These are phyloP conservation scores for Leishmania aethiopica DNA, from an alignment of 208 protist genomes.

Conservation along the genomic window DNA sequence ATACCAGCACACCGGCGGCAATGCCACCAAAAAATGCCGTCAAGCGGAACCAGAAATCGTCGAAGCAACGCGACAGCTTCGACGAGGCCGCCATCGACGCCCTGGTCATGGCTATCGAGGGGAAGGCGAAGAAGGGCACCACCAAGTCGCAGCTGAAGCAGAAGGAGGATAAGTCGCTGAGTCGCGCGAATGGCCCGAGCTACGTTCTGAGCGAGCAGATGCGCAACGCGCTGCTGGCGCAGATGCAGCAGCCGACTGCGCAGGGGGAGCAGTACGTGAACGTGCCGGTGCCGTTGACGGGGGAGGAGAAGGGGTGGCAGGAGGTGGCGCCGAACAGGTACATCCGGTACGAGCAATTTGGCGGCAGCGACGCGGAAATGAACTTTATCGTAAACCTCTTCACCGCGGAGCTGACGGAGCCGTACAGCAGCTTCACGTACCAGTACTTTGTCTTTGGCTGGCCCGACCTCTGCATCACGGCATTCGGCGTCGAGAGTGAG, in stretches of 20 bases:
- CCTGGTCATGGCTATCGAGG: slow-evolving; percentile 74
- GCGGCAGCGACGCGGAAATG: slow-evolving; percentile 79
- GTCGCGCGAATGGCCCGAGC: slow-evolving; percentile 35
- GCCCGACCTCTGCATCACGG: slow-evolving; percentile 95
- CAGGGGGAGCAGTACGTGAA: slow-evolving; percentile 65
- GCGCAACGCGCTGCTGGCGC: slow-evolving; percentile 36
- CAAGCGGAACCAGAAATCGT: slow-evolving; percentile 41
- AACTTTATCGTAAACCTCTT: slow-evolving; percentile 94
- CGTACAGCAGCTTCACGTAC: slow-evolving; percentile 99
- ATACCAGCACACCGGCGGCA: background rate
- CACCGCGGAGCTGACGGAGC: slow-evolving; percentile 96
- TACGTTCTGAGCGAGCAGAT: slow-evolving; percentile 40
- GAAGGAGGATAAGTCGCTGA: slow-evolving; percentile 45
- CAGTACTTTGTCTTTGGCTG: slow-evolving; percentile 98
- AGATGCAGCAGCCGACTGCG: slow-evolving; percentile 43
- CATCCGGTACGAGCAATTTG: slow-evolving; percentile 85
- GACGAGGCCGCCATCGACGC: slow-evolving; percentile 58
- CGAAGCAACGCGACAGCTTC: slow-evolving; percentile 31
- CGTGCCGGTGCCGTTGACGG: slow-evolving; percentile 51
- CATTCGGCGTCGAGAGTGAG: slow-evolving; percentile 65
- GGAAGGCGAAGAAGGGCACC: slow-evolving; percentile 63
- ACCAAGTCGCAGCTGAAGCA: slow-evolving; percentile 65
- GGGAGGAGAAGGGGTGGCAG: slow-evolving; percentile 59
- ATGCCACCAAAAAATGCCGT: slow-evolving; percentile 33
- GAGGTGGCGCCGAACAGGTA: slow-evolving; percentile 71